phyloP scores from a whole-genome alignment of 2,329 filamentous ascomycete genomes.

The Coniochaeta sp. region DNA sequence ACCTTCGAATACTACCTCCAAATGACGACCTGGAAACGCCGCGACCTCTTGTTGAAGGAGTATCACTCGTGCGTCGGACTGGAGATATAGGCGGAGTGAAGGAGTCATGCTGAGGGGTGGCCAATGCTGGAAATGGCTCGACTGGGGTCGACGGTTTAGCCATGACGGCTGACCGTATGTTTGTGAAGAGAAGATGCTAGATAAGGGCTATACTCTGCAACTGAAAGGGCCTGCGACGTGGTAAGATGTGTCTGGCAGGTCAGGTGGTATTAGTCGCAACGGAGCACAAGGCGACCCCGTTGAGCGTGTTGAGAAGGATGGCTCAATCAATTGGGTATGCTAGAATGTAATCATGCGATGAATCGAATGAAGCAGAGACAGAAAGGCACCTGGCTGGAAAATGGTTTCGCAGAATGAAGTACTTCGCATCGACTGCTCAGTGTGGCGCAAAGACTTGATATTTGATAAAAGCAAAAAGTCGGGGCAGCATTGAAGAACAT shows the following conservation, averaged over 20 bases:
- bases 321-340: not conserved
- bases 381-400: not conserved
- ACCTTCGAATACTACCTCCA: slow-evolving; percentile 4
- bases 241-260: no score
- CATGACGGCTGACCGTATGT: not conserved
- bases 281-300: not conserved
- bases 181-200: not conserved
- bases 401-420: not conserved
- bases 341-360: not conserved
- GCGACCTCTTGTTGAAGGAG: not conserved
- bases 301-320: not conserved
- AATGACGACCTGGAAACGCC: not conserved
- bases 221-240: no score
- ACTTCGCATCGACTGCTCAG: not conserved
- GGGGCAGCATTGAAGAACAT: not conserved
- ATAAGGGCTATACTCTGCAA: not conserved
- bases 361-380: not conserved
- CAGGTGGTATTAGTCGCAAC: not conserved
- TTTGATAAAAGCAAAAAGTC: not conserved
- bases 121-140: not conserved
- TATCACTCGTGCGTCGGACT: not conserved
- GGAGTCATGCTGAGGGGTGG: not conserved
- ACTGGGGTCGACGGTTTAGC: not conserved
- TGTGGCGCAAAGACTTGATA: not conserved
- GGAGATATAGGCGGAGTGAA: not conserved